Evolutionary conservation across 139 green algal species (phyloP), one percentile per base, ranked within the genome.

Genomic region (Coelastrella sp.): DNA sequence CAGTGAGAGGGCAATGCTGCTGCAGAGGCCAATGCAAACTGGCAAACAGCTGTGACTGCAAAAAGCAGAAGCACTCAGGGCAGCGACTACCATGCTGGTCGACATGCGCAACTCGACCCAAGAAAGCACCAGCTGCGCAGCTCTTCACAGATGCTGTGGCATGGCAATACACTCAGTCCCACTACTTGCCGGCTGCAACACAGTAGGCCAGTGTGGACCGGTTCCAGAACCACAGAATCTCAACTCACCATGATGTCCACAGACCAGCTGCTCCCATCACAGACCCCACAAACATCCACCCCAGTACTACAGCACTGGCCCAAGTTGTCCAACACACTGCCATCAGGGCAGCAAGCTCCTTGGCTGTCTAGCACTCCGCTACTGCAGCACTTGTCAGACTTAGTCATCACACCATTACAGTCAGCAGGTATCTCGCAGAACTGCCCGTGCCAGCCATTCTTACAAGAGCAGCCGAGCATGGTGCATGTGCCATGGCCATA

Each of bases 211-310:
- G n/a, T n/a, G n/a, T n/a, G n/a, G n/a, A n/a, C n/a, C n/a, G n/a
- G n/a, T n/a, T n/a, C n/a, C n/a, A n/a, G n/a, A n/a, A n/a, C n/a
- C n/a, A n/a, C n/a, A n/a, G n/a, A n/a, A n/a, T n/a, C n/a, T n/a
- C n/a, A n/a, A n/a, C n/a, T n/a, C n/a, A 92, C 91, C 83, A 75
- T 75, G 5, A 93, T 86, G 60, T 96, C 94, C 58, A 97, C 88
- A 0, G 79, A 73, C 88, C 86, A 88, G 23, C 73, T 80, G 5
- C 4, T 88, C 19, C 95, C 95, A n/a, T 92, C 86, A 85, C 95
- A 97, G 3, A 89, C 85, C 19, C 95, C 95, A 76, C 95, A 97
- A 3, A 89, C 95, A 76, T 97, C 95, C 73, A 97, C 65, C 5
- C 87, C 90, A 19, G 73, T 90, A 54, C 74, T 71, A 80, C 95